Evolutionary conservation across 148 eudicot genomes (phyloP).

Genomic region (Rheum nobile): DNA sequence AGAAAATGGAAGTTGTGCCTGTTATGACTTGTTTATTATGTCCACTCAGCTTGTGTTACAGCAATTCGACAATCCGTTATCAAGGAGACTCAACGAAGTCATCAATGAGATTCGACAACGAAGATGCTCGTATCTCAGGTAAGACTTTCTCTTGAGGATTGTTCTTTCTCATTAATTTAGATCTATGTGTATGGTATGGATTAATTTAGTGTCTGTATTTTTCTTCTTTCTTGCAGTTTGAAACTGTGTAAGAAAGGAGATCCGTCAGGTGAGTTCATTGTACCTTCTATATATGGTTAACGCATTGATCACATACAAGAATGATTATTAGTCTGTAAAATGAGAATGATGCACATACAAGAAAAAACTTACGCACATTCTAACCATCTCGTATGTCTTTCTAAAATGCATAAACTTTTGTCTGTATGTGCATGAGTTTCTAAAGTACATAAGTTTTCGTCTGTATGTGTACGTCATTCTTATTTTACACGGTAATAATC

Average conservation of each 20-base stretch:
- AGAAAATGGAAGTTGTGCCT: no score
- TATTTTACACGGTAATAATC: no score
- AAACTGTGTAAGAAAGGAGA: slow-evolving; percentile 92
- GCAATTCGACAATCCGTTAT: slow-evolving; percentile 67
- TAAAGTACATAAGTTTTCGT: no score
- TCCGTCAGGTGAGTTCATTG: slow-evolving; percentile 54
- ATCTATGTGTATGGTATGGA: no score
- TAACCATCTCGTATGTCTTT: no score
- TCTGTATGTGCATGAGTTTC: no score
- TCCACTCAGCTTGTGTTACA: slow-evolving; percentile 60
- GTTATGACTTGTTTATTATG: slow-evolving; percentile 6
- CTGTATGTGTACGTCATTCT: no score
- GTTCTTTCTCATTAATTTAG: background rate
- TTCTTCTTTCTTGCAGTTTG: slow-evolving; percentile 44
- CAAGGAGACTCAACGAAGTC: slow-evolving; percentile 75
- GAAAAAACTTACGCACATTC: no score
- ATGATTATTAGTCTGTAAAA: no score
- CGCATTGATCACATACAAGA: no score
- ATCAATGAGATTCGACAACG: slow-evolving; percentile 88
- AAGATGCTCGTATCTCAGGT: slow-evolving; percentile 90
- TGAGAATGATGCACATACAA: no score
- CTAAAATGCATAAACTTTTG: no score
- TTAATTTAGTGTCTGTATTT: background rate
- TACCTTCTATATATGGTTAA: background rate
- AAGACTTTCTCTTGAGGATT: slow-evolving; percentile 11